A percentile compares a stretch with the other conserved stretches of the same genome.
Conservation (phyloP, 2,329 filamentous ascomycete species). For the Ophiostoma quercus region DNA sequence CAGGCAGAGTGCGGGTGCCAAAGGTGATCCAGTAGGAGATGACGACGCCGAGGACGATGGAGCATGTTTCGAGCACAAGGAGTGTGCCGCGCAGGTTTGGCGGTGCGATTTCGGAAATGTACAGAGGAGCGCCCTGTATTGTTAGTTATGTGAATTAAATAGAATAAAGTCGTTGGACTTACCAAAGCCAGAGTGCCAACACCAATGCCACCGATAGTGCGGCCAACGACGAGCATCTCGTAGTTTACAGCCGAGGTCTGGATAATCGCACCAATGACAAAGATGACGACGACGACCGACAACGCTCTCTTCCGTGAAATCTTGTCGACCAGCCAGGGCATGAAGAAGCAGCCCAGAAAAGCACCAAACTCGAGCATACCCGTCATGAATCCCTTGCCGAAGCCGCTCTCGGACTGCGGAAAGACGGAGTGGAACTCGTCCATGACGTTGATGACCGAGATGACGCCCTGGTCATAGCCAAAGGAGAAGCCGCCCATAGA, state of each 20-base stretch:
- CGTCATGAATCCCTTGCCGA: conserved; percentile 40
- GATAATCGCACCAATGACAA: conserved; percentile 42
- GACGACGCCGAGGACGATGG: conserved; percentile 38
- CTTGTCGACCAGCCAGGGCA: conserved; percentile 38
- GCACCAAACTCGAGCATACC: conserved; percentile 41
- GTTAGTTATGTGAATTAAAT: too few species aligned
- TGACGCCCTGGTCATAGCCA: not conserved
- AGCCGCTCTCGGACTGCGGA: conserved; percentile 26
- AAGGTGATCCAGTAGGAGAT: conserved; percentile 41
- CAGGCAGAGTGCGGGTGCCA: conserved; percentile 30
- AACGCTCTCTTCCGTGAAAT: conserved; percentile 42
- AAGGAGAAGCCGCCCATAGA: not conserved
- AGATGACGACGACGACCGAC: conserved; percentile 37
- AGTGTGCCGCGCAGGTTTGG: conserved; percentile 23
- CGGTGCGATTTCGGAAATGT: conserved; percentile 24
- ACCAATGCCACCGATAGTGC: conserved; percentile 33
- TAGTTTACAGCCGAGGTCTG: conserved; percentile 33
- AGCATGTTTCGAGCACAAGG: conserved; percentile 14
- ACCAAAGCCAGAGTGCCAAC: conserved; percentile 35
- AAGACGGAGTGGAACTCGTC: not conserved
- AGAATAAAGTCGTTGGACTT: too few species aligned
- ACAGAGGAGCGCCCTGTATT: conserved; percentile 29
- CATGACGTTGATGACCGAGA: not conserved
- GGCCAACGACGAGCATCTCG: conserved; percentile 30
- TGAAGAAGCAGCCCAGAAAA: conserved; percentile 35